Base-by-base conservation (phyloP, 1,284 basidiomycete genomes). In the Flammula alnicola region DNA sequence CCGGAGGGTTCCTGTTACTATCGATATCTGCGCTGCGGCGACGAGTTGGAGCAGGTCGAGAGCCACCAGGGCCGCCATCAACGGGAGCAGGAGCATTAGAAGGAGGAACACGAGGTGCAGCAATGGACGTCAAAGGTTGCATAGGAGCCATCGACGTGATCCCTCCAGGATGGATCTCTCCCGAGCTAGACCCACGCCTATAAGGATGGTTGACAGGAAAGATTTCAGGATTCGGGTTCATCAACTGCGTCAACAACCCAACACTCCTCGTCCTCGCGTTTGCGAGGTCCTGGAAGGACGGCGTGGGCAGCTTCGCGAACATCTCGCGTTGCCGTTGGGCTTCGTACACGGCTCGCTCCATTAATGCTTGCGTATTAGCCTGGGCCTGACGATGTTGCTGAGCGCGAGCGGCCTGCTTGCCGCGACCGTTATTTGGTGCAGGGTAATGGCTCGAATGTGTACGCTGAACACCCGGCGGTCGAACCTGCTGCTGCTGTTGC, bases 271-370 rank as follows among this genome's bases (percentile, higher is more conserved):
- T 68, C 14, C 72, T 61, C 33, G 56, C 58, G 23, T 56, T 54
- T 9, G 61, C 59, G 42, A 86, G 71, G 56, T 81, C 79, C 60
- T 82, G 79, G 58, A 86, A 84, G 19, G 83, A 81, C 30, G 80
- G 74, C 43, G 81, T 76, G 4, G 90, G 88, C 8, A 87, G 74
- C 69, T 92, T 93, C 49, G 81, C 76, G 62, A 94, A 92, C 78
- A 93, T 77, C 12, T 88, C 83, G 26, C 79, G 78, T 61, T 91
- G 82, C 5, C 86, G 77, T 60, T 84, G 79, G 45, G 55, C 56
- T 19, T 61, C 61, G n/a, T 37, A 47, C 0, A 65, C 66, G 4
- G 68, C 69, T 35, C 67, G 62, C 29, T 66, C 64, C 11, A 69
- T 54, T 16, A 60, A 30, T 14, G 63, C 61, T 19, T 65, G 59